Percentiles rank a stretch among this genome's conserved stretches.
phyloP scores from a whole-genome alignment of 2,329 filamentous ascomycete species.

The Esteya vermicola region DNA sequence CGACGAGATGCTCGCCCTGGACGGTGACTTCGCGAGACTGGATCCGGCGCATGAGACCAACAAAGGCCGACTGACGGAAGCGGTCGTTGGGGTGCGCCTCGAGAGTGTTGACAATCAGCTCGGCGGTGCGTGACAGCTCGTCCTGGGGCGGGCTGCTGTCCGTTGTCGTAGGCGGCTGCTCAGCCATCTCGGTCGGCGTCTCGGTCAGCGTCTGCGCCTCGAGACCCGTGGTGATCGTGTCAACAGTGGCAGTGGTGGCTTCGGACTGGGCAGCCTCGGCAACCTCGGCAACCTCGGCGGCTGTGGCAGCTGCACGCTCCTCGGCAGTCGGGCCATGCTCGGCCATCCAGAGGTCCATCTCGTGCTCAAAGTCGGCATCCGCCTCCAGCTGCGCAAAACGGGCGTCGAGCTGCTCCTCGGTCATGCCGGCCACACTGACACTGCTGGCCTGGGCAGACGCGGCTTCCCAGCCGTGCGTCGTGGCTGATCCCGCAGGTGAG shows the following conservation, averaged over 20 bases:
- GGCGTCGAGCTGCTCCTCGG: constrained; percentile 10
- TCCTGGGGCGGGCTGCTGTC: constrained; percentile 27
- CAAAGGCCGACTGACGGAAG: constrained; percentile 65
- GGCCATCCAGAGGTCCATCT: constrained; percentile 19
- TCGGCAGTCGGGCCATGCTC: constrained; percentile 14
- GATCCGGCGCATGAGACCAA: constrained; percentile 62
- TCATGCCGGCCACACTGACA: constrained; percentile 1
- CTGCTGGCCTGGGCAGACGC: background rate
- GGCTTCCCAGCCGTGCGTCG: background rate
- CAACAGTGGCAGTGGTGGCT: background rate
- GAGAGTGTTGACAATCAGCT: constrained; percentile 54
- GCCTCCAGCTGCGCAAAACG: constrained; percentile 8
- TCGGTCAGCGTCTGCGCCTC: background rate
- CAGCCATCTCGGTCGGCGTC: background rate
- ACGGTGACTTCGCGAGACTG: constrained; percentile 59
- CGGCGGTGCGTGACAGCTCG: constrained; percentile 59
- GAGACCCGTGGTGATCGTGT: background rate
- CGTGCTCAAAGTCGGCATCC: constrained; percentile 12
- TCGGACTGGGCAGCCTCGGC: constrained; percentile 2
- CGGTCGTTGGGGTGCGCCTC: constrained; percentile 55
- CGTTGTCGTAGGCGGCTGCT: constrained; percentile 10
- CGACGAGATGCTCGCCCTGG: constrained; percentile 35
- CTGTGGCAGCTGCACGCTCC: constrained; percentile 3
- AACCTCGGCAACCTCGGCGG: constrained; percentile 11
- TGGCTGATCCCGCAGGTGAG: no score